Evolutionary conservation across 768 basidiomycete species (phyloP).

Genomic region (Boletus reticuloceps): DNA sequence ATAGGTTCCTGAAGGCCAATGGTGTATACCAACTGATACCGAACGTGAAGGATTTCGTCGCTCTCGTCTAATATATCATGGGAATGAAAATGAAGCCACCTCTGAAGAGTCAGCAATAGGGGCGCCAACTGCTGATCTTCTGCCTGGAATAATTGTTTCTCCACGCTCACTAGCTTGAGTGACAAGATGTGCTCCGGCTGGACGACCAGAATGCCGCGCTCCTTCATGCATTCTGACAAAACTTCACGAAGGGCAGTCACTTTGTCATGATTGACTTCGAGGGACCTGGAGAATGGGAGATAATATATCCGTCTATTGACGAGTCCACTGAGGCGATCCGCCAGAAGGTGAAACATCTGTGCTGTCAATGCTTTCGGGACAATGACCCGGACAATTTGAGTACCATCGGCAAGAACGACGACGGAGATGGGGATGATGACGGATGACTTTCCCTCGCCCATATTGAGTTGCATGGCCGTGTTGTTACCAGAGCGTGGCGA

Average conservation of each 20-base stretch:
- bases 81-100: constrained; percentile 22
- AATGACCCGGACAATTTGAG: constrained; percentile 45
- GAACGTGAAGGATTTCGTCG: constrained; percentile 32
- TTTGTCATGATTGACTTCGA: constrained; percentile 17
- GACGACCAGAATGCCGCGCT: constrained; percentile 42
- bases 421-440: constrained; percentile 47
- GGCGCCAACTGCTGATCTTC: neutral
- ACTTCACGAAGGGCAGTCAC: constrained; percentile 28
- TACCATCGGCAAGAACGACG: constrained; percentile 39
- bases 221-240: constrained; percentile 37
- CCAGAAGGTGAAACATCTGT: constrained; percentile 50
- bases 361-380: constrained; percentile 43
- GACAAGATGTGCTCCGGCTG: constrained; percentile 58
- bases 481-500: constrained; percentile 35
- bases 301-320: constrained; percentile 45
- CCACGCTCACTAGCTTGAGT: constrained; percentile 45
- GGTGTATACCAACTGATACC: constrained; percentile 38
- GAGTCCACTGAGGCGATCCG: constrained; percentile 42
- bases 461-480: constrained; percentile 48
- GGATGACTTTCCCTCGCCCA: constrained; percentile 53
- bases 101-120: constrained; percentile 26
- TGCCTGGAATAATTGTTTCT: constrained; percentile 25
- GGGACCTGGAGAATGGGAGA: constrained; percentile 47
- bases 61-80: constrained; percentile 32
- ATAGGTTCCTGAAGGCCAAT: constrained; percentile 28